Evolutionary conservation across 805 yeast species (phyloP).

Genomic region (Metschnikowia cerradonensis): DNA sequence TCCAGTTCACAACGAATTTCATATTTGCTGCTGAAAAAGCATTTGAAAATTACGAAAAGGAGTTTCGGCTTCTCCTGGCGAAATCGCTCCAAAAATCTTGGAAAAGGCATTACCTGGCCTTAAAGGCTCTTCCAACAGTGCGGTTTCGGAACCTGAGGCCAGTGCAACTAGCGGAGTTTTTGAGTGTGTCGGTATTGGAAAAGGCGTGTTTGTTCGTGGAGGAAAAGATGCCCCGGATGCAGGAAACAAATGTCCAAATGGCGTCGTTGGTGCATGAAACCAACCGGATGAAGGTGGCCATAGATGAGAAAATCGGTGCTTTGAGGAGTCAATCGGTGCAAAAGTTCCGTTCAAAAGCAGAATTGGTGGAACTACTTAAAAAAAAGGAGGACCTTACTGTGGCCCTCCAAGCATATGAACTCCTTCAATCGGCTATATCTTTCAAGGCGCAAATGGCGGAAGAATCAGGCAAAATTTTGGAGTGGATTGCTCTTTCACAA

Average conservation of each 20-base stretch:
- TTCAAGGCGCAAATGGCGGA: conserved; percentile 25
- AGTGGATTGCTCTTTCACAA: conserved; percentile 33
- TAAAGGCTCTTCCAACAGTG: conserved; percentile 36
- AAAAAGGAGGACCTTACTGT: neutral
- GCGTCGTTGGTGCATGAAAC: conserved; percentile 34
- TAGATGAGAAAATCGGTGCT: conserved; percentile 41
- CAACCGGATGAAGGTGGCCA: conserved; percentile 29
- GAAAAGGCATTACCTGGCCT: conserved; percentile 28
- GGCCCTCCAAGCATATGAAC: conserved; percentile 23
- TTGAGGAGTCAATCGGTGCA: conserved; percentile 36
- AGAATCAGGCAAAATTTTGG: conserved; percentile 25
- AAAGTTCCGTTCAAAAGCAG: conserved; percentile 13
- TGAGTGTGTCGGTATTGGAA: neutral
- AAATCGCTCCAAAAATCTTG: conserved; percentile 41
- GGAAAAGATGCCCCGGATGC: conserved; percentile 27
- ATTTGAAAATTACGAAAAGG: conserved; percentile 36
- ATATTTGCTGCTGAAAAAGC: conserved; percentile 46
- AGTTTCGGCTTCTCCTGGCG: conserved; percentile 34
- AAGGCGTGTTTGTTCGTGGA: conserved; percentile 16
- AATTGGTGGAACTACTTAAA: neutral
- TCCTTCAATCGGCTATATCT: conserved; percentile 29
- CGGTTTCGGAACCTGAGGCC: conserved; percentile 24
- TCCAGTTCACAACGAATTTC: conserved; percentile 48
- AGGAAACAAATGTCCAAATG: conserved; percentile 29
- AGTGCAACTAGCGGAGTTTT: conserved; percentile 15